Evolutionary conservation across 2,329 filamentous ascomycete genomes (phyloP), one percentile per base, ranked within the genome.

Genomic region (Penicillium sp.): DNA sequence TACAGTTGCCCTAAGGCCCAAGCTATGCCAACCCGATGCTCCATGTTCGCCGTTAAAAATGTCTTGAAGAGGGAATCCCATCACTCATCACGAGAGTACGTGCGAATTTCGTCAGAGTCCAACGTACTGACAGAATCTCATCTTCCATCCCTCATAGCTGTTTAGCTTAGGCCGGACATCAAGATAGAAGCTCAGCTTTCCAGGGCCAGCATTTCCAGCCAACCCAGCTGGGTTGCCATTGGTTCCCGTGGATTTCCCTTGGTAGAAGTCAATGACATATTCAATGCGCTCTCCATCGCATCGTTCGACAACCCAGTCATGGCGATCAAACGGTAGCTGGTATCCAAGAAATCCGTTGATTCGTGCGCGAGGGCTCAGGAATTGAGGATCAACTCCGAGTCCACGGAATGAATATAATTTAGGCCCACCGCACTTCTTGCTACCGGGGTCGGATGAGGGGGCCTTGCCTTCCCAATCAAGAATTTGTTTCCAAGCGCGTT

Each of bases 211-310:
- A 48, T 71, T 69, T 48, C 66, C 65, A 31, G 68, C 61, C 51
- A 74, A 55, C 9, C 69, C 70, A 13, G 58, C 29, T 23, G 62
- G 43, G n/a, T 56, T 60, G 29, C 48, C 60, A 42, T 51, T 52
- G 71, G 74, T 24, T 54, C 61, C 66, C 59, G 72, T 53, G 26
- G 79, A 72, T 63, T 80, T 85, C 0, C 94, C 94, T 5, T 91
- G 87, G 71, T 99, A 99, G 67, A 99, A 99, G 75, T 99, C 94
- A 73, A 99, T 99, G 34, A 99, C 89, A 71, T 99, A 99, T 67
- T 97, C 94, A 45, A 99, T 78, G 67, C 85, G 85, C 53, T 72
- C 68, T 6, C 77, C 77, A 18, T 90, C 93, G 70, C 94, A 97
- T 48, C 94, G 83, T 75, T 99, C 92, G 31, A 99, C 88, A 21